Conservation (phyloP, 106 monocot species). For the Platanthera guangdongensis region DNA sequence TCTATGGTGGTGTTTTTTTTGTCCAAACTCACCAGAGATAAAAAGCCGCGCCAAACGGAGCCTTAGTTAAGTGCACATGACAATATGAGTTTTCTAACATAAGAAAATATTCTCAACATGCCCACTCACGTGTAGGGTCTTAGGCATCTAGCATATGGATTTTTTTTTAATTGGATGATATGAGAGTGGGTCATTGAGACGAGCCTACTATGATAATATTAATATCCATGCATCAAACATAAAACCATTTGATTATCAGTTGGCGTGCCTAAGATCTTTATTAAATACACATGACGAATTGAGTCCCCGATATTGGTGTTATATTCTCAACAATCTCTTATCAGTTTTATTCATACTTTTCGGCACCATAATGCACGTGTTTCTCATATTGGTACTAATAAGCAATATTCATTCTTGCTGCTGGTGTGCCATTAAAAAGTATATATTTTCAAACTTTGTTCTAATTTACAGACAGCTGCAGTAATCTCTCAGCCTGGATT, state of each 20-base stretch:
- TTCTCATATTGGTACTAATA: background rate
- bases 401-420: background rate
- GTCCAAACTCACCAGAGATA: no score
- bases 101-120: no score
- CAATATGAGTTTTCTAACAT: no score
- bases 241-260: background rate
- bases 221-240: no score
- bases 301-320: background rate
- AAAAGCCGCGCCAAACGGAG: no score
- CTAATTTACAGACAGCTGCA: slow-evolving; percentile 16
- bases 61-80: no score
- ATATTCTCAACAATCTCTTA: background rate
- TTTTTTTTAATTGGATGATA: background rate
- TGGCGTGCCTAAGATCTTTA: background rate
- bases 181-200: no score
- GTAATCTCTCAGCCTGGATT: slow-evolving; percentile 16
- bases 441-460: background rate
- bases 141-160: no score
- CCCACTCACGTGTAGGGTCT: no score
- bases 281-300: background rate
- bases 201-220: no score
- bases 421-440: background rate
- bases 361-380: background rate
- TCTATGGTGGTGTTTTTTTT: no score
- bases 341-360: background rate